Percentiles rank a stretch among this genome's conserved stretches.
Conservation (phyloP, 2,329 filamentous ascomycete species). For the Drechslerella dactyloides region DNA sequence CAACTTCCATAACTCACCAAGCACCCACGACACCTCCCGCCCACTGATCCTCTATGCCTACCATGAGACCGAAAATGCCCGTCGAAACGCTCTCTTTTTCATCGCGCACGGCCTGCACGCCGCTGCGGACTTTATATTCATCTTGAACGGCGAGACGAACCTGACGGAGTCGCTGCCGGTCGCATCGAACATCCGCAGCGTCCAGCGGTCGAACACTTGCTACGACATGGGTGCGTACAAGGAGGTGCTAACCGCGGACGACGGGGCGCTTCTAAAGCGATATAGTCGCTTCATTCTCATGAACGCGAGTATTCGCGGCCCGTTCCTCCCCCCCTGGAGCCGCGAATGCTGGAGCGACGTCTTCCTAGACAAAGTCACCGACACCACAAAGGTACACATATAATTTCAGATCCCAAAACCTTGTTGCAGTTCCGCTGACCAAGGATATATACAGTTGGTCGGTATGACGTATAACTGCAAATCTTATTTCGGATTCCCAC, state of each 20-base stretch:
- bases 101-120: constrained; percentile 58
- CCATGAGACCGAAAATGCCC: constrained; percentile 56
- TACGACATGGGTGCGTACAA: constrained; percentile 58
- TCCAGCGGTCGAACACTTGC: constrained; percentile 57
- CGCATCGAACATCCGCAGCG: constrained; percentile 56
- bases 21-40: constrained; percentile 3
- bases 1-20: neutral
- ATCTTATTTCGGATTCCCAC: constrained; percentile 54
- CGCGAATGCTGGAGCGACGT: constrained; percentile 58
- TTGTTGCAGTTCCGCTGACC: constrained; percentile 4
- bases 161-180: constrained; percentile 55
- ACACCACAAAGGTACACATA: constrained; percentile 55
- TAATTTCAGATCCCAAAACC: neutral
- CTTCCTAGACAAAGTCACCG: constrained; percentile 56
- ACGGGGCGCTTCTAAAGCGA: constrained; percentile 55
- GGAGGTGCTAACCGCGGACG: constrained; percentile 56
- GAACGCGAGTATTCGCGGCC: constrained; percentile 58
- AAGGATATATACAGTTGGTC: constrained; percentile 56
- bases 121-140: constrained; percentile 59
- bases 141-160: constrained; percentile 58
- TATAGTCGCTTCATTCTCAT: constrained; percentile 58
- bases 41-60: constrained; percentile 58
- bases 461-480: constrained; percentile 58
- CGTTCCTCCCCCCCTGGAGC: constrained; percentile 58
- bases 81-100: constrained; percentile 58